Percentiles rank a stretch among this genome's conserved stretches.
These are phyloP conservation scores for Mallotus japonicus DNA, from an alignment of 441 rosid genomes.

Conservation along the genomic window DNA sequence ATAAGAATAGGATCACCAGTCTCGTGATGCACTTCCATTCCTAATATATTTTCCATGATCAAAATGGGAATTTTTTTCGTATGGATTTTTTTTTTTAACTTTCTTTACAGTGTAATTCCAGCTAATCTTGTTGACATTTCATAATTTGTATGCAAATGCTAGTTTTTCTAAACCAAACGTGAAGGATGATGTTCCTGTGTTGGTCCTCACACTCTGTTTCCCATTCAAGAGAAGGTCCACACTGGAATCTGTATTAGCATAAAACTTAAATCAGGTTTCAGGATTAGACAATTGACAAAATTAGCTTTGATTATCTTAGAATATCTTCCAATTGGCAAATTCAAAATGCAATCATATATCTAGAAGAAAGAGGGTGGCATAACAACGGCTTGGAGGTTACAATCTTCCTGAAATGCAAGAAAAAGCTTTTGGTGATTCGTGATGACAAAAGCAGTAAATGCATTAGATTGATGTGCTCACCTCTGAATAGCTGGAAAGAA, in stretches of 20 bases:
- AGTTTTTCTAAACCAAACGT: slow-evolving; percentile 20
- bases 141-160: slow-evolving; percentile 23
- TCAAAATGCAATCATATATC: background rate
- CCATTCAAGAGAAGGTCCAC: slow-evolving; percentile 25
- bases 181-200: slow-evolving; percentile 15
- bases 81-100: slow-evolving; percentile 23
- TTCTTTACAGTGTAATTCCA: slow-evolving; percentile 39
- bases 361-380: background rate
- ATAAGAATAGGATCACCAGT: slow-evolving; percentile 27
- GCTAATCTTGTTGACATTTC: slow-evolving; percentile 26
- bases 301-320: background rate
- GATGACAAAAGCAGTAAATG: slow-evolving; percentile 9
- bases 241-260: slow-evolving; percentile 28
- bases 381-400: background rate
- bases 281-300: background rate
- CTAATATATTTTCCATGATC: slow-evolving; percentile 19
- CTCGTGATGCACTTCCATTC: slow-evolving; percentile 26
- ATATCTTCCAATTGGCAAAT: background rate
- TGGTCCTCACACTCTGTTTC: slow-evolving; percentile 15
- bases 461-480: slow-evolving; percentile 31
- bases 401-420: background rate
- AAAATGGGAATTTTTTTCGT: slow-evolving; percentile 13
- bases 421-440: background rate
- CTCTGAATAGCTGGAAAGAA: slow-evolving; percentile 29
- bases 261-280: slow-evolving; percentile 1